Evolutionary conservation across 352 stramenopile genomes (phyloP).

Genomic region (Saprolegnia parasitica): DNA sequence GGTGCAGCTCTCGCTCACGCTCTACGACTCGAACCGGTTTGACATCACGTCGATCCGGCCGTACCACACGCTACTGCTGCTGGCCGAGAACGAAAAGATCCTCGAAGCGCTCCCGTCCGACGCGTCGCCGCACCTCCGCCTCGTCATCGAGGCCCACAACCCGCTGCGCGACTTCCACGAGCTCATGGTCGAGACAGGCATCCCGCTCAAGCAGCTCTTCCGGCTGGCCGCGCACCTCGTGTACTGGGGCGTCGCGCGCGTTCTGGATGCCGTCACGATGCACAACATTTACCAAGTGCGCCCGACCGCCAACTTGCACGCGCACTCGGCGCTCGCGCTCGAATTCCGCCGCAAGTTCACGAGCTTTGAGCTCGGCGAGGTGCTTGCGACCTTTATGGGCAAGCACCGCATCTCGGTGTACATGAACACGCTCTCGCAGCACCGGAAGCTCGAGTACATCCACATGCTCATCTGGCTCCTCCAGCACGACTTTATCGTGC

Average conservation of each 20-base stretch:
- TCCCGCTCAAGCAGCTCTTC: constrained; percentile 80
- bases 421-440: constrained; percentile 60
- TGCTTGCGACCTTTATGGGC: constrained; percentile 67
- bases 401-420: constrained; percentile 68
- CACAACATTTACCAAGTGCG: constrained; percentile 85
- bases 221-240: constrained; percentile 75
- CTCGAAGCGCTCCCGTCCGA: constrained; percentile 61
- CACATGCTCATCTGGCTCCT: constrained; percentile 85
- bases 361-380: constrained; percentile 61
- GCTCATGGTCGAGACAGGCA: constrained; percentile 63
- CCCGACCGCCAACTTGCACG: constrained; percentile 46
- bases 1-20: constrained; percentile 80
- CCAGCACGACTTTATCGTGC: constrained; percentile 76
- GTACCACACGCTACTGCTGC: constrained; percentile 78
- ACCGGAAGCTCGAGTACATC: constrained; percentile 81
- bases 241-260: constrained; percentile 73
- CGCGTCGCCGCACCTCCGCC: constrained; percentile 66
- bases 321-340: constrained; percentile 46
- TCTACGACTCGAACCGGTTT: constrained; percentile 59
- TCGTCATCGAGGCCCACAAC: constrained; percentile 68
- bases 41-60: constrained; percentile 60
- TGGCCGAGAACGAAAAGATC: constrained; percentile 61
- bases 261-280: constrained; percentile 79
- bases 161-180: constrained; percentile 84
- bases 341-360: constrained; percentile 75